Evolutionary conservation across 78 protist species (phyloP).

Genomic region (Bodo saltans): DNA sequence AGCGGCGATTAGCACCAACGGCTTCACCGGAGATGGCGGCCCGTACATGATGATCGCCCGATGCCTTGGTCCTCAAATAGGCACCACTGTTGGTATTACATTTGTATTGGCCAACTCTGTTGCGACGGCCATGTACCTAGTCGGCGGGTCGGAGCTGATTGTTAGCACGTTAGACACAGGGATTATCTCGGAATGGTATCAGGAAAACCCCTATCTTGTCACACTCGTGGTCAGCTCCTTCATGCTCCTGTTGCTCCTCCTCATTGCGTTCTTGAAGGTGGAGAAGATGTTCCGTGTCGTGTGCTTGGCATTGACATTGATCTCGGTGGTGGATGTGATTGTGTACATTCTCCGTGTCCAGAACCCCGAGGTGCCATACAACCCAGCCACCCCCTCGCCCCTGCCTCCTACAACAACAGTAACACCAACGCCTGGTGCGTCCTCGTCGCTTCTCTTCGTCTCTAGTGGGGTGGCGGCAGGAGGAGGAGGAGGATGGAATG

Average conservation of each 20-base stretch:
- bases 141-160: conserved; percentile 56
- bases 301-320: not conserved
- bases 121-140: conserved; percentile 56
- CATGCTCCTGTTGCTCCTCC: not conserved
- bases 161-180: not conserved
- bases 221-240: not conserved
- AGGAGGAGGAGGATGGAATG: too few relatives aligned
- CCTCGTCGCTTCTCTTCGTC: too few relatives aligned
- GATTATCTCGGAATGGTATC: too few relatives aligned
- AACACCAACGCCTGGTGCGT: too few relatives aligned
- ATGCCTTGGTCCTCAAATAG: conserved; percentile 67
- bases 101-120: conserved; percentile 50
- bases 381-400: not conserved
- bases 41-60: conserved; percentile 67
- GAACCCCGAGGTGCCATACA: too few relatives aligned
- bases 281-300: not conserved
- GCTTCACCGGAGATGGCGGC: conserved; percentile 74
- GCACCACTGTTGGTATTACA: conserved; percentile 66
- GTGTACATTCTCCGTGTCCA: not conserved
- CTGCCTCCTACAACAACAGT: too few relatives aligned
- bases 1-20: conserved; percentile 82
- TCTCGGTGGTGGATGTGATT: not conserved
- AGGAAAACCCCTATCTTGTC: not conserved
- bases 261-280: not conserved
- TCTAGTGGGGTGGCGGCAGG: too few relatives aligned